phyloP scores from a whole-genome alignment of 768 basidiomycete genomes.

The Mycena sanguinolenta region DNA sequence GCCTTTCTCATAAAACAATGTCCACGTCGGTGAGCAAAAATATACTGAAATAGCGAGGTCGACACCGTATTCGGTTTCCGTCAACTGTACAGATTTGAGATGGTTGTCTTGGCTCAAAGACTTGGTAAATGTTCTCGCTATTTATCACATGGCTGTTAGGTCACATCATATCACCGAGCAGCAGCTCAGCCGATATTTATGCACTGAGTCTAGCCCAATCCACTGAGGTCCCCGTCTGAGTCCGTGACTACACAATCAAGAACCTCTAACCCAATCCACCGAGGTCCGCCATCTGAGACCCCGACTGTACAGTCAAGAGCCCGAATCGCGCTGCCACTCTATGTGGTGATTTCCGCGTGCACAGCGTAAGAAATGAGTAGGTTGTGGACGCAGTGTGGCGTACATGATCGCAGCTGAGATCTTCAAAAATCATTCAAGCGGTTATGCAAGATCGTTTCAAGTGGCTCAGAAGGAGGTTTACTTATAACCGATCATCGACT shows the following conservation, averaged over 20 bases:
- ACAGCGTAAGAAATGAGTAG: neutral
- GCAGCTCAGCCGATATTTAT: neutral
- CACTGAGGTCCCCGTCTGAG: too few species aligned
- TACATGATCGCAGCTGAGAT: neutral
- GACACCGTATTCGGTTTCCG: neutral
- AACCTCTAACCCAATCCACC: neutral
- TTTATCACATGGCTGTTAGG: neutral
- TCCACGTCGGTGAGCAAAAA: slow-evolving; percentile 2
- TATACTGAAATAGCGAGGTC: neutral
- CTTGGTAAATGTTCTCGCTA: neutral
- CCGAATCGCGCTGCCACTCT: too few species aligned
- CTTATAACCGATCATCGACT: neutral
- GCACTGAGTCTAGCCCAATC: neutral
- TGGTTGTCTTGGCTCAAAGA: neutral
- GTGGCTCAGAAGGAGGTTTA: neutral
- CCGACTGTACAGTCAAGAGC: too few species aligned
- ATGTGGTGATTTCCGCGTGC: neutral
- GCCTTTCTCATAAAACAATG: neutral
- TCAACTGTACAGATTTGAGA: slow-evolving; percentile 10
- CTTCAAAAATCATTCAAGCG: neutral
- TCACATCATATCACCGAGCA: neutral
- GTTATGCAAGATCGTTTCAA: neutral
- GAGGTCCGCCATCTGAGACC: neutral
- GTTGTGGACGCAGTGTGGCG: neutral
- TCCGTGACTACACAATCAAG: too few species aligned